Percentiles rank a stretch among this genome's conserved stretches.
Conservation (phyloP, 805 yeast species). For the Sugiyamaella lignohabitans region DNA sequence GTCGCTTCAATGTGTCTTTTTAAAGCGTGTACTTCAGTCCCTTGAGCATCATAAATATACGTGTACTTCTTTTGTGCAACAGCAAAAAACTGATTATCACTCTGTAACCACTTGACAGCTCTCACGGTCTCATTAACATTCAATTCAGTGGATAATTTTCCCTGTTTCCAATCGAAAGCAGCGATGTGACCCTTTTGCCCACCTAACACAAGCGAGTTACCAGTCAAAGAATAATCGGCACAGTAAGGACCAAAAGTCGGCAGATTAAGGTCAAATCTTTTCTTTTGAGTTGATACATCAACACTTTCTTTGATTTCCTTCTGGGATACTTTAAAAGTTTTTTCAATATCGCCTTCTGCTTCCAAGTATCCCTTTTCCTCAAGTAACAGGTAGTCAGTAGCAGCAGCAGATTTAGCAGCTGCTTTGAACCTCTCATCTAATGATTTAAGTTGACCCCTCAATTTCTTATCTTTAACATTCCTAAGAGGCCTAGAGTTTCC, state of each 20-base stretch:
- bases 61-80: conserved; percentile 95
- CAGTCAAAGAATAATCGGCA: conserved; percentile 77
- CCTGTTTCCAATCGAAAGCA: conserved; percentile 90
- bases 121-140: conserved; percentile 83
- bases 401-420: conserved; percentile 77
- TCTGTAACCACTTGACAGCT: conserved; percentile 85
- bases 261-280: conserved; percentile 64
- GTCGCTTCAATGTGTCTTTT: conserved; percentile 86
- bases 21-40: conserved; percentile 85
- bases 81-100: conserved; percentile 81
- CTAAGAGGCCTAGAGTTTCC: conserved; percentile 4
- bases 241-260: conserved; percentile 82
- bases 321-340: conserved; percentile 79
- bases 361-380: conserved; percentile 85
- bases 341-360: conserved; percentile 89
- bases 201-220: conserved; percentile 75
- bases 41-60: conserved; percentile 84
- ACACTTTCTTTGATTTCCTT: conserved; percentile 69
- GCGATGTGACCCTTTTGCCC: conserved; percentile 96
- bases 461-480: conserved; percentile 47
- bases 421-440: conserved; percentile 67
- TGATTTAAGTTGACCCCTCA: conserved; percentile 59
- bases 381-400: conserved; percentile 75
- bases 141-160: conserved; percentile 72
- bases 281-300: conserved; percentile 67